phyloP scores from a whole-genome alignment of 1,284 basidiomycete genomes.

The Caloboletus firmus region DNA sequence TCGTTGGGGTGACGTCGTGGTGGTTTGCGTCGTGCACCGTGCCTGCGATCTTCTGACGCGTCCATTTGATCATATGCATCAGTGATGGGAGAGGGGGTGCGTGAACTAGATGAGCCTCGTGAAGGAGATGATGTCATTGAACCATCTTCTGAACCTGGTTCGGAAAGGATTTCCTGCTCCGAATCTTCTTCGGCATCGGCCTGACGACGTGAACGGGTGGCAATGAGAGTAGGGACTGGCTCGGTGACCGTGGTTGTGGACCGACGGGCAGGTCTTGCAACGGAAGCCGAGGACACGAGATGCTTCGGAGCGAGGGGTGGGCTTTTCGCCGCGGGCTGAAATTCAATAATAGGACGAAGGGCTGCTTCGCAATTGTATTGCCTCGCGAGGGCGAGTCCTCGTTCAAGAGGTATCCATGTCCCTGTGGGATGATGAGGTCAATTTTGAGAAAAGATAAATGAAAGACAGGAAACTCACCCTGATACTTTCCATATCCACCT shows the following conservation, averaged over 20 bases:
- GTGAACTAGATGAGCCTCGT: conserved; percentile 81
- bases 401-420: conserved; percentile 97
- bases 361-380: conserved; percentile 92
- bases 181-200: conserved; percentile 49
- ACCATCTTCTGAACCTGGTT: conserved; percentile 73
- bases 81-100: conserved; percentile 85
- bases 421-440: conserved; percentile 53
- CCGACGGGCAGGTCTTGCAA: conserved; percentile 55
- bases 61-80: conserved; percentile 46
- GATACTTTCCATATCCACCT: conserved; percentile 99
- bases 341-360: conserved; percentile 95
- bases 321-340: conserved; percentile 87
- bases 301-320: conserved; percentile 98
- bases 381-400: conserved; percentile 83
- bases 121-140: conserved; percentile 86
- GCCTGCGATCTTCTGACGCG: conserved; percentile 42
- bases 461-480: conserved; percentile 62
- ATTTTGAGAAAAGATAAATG: neutral
- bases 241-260: conserved; percentile 42
- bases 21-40: conserved; percentile 40
- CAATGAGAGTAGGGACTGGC: conserved; percentile 33
- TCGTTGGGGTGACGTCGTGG: conserved; percentile 41
- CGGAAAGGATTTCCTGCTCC: conserved; percentile 60
- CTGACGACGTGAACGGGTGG: conserved; percentile 57
- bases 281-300: conserved; percentile 65